Base-by-base conservation (phyloP, 2,329 filamentous ascomycete species). In the Claviceps capensis region DNA sequence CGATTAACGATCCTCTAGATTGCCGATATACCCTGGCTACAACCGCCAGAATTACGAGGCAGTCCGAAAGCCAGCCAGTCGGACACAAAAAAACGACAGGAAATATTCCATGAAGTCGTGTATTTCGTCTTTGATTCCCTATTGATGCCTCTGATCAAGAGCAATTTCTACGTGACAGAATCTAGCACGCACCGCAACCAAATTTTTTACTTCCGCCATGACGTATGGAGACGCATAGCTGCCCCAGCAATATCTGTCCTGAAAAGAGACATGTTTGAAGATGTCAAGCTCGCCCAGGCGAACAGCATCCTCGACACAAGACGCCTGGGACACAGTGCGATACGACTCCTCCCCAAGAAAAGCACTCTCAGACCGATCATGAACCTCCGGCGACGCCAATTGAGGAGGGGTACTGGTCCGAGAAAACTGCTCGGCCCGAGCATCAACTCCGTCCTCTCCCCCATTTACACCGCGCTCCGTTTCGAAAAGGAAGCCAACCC, bases 111-210 rank as follows among this genome's bases (percentile, higher is more conserved):
- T 50, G 93, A 98, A 64, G 82, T 97, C 53, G 61, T 97, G 6
- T 97, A 96, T 69, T 98, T 90, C 64, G 58, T 95, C 4, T 93
- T 98, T 61, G 93, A 98, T 66, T 96, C 90, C 0, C 74, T 96
- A 22, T 63, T 98, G 52, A 86, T 97, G 59, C 91, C 93, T 9
- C 74, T 98, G 7, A 78, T 97, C 47, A 81, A 87, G 37, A 82
- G 80, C 56, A 90, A 93, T 61, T 98, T 98, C 61, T 91, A 97
- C 62, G 86, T 96, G 40, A 98, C 93, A 0, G 93, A 98, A 65
- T 93, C 89, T 0, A 89, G 81, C 56, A 73, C 75, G 1, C 81
- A 95, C 62, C 82, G 85, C 16, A 88, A 93, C 60, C 81, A 82
- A 30, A 70, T 97, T 1, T 95, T 95, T 66, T 98, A 88, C 68